A percentile compares a stretch with the other conserved stretches of the same genome.
phyloP scores from a whole-genome alignment of 208 protist genomes.

The Acanthamoeba royreba region DNA sequence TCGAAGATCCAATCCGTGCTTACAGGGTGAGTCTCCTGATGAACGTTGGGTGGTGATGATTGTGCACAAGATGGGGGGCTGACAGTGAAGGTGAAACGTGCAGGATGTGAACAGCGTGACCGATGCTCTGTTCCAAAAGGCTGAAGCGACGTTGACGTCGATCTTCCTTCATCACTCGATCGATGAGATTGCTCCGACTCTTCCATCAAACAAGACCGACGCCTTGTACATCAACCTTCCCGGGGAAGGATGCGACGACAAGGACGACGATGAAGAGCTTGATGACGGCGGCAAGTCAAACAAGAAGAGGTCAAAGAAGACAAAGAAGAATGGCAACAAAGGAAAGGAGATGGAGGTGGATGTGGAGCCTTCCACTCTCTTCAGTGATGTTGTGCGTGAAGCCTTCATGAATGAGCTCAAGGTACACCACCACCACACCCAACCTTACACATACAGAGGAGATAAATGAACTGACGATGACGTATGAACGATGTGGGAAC shows the following conservation, averaged over 20 bases:
- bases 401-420: not conserved
- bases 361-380: not conserved
- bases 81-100: too few species aligned
- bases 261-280: not conserved
- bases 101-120: not conserved
- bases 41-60: too few species aligned
- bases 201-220: not conserved
- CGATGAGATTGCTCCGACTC: not conserved
- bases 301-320: not conserved
- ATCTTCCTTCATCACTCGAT: not conserved
- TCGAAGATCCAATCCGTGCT: not conserved
- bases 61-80: too few species aligned
- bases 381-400: not conserved
- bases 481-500: not conserved
- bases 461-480: too few species aligned
- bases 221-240: not conserved
- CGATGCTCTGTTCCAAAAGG: not conserved
- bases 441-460: too few species aligned
- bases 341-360: not conserved
- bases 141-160: not conserved
- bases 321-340: not conserved
- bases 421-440: not conserved
- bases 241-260: not conserved
- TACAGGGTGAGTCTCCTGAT: too few species aligned
- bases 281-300: not conserved